phyloP scores from a whole-genome alignment of 2,329 filamentous ascomycete genomes.

The Nectriaceae sp. region DNA sequence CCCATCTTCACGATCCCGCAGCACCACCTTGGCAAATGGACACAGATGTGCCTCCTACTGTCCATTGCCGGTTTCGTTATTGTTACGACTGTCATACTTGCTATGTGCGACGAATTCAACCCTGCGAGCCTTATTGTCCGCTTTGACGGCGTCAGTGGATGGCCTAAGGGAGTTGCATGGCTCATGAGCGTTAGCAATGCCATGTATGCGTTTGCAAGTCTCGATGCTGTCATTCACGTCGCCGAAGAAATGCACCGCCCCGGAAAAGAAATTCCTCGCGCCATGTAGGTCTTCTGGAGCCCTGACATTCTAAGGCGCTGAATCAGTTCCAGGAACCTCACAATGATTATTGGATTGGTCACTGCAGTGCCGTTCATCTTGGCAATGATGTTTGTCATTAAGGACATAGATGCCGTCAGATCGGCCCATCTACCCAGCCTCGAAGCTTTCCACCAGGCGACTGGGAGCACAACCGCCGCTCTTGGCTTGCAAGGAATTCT shows the following conservation, averaged over 20 bases:
- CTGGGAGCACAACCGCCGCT: too few relatives aligned
- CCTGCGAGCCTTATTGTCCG: conserved; percentile 7
- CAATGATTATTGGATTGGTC: conserved; percentile 26
- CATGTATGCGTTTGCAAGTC: conserved; percentile 19
- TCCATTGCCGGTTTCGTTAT: conserved; percentile 15
- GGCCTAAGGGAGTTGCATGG: conserved; percentile 17
- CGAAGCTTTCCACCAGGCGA: conserved; percentile 21
- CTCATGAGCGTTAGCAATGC: conserved; percentile 17
- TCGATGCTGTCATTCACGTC: conserved; percentile 17
- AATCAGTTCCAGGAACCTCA: too few relatives aligned
- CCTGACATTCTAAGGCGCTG: too few relatives aligned
- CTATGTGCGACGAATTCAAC: conserved; percentile 16
- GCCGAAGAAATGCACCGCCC: conserved; percentile 18
- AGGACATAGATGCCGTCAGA: conserved; percentile 29
- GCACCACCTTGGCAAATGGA: conserved; percentile 17
- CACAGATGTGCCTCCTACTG: conserved; percentile 9
- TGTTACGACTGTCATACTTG: conserved; percentile 6
- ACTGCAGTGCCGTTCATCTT: conserved; percentile 31
- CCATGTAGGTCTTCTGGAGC: too few relatives aligned
- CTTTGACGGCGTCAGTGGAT: conserved; percentile 13
- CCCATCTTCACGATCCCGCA: conserved; percentile 22
- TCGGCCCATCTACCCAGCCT: conserved; percentile 18
- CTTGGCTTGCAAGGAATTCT: too few relatives aligned
- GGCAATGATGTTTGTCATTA: conserved; percentile 26
- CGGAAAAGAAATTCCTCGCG: conserved; percentile 11